These are phyloP conservation scores for Phlegmacium glaucopus DNA, from an alignment of 768 basidiomycete genomes.

Conservation along the genomic window DNA sequence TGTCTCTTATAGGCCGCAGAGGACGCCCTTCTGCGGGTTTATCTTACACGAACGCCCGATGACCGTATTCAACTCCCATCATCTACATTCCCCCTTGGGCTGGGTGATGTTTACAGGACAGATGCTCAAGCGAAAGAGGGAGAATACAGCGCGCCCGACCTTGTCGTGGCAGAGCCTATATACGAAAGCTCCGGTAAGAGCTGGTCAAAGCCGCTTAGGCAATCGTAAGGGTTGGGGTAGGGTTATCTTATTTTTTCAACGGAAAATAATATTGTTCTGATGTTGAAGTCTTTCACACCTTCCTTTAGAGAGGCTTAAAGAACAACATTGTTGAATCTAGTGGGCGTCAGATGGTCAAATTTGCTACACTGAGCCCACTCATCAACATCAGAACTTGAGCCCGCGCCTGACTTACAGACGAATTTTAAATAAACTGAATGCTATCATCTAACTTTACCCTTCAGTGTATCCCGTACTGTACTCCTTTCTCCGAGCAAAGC, in stretches of 20 bases:
- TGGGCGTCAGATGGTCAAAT: too few relatives aligned
- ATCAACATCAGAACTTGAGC: too few relatives aligned
- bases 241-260: conserved; percentile 1
- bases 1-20: conserved; percentile 64
- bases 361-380: too few relatives aligned
- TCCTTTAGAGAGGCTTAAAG: too few relatives aligned
- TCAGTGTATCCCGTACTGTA: conserved; percentile 55
- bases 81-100: conserved; percentile 60
- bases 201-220: conserved; percentile 14
- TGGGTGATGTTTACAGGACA: conserved; percentile 50
- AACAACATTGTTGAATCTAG: too few relatives aligned
- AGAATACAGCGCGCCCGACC: conserved; percentile 48
- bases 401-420: too few relatives aligned
- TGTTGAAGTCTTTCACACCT: background rate
- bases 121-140: conserved; percentile 31
- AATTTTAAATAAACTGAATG: too few relatives aligned
- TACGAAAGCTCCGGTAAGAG: conserved; percentile 69
- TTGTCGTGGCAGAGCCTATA: conserved; percentile 62
- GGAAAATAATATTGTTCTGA: background rate
- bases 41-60: conserved; percentile 74
- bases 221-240: background rate
- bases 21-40: conserved; percentile 78
- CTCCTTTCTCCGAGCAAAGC: conserved; percentile 73
- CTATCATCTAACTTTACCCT: conserved; percentile 13
- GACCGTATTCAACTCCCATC: conserved; percentile 69